phyloP scores from a whole-genome alignment of 1,284 basidiomycete genomes.

The Malassezia japonica region DNA sequence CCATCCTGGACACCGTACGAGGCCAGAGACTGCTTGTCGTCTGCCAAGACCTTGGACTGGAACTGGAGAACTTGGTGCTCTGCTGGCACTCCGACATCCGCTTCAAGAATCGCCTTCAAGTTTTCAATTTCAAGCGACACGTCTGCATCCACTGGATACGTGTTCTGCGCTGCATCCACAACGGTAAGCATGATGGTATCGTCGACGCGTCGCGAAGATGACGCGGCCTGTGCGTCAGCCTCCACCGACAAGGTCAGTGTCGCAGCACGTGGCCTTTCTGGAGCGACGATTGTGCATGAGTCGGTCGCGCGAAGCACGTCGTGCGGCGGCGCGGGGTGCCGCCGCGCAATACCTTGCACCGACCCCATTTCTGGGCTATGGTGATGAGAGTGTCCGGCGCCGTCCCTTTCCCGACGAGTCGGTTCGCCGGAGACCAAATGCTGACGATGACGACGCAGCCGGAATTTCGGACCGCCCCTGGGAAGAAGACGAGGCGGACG shows the following conservation, averaged over 20 bases:
- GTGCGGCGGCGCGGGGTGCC: not conserved
- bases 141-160: constrained; percentile 36
- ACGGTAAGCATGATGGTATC: constrained; percentile 35
- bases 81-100: constrained; percentile 27
- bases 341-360: constrained; percentile 4
- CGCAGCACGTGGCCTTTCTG: not conserved
- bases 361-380: constrained; percentile 11
- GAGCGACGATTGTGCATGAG: not conserved
- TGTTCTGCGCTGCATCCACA: constrained; percentile 31
- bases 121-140: constrained; percentile 38
- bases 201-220: not conserved
- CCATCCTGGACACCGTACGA: constrained; percentile 31
- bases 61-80: constrained; percentile 26
- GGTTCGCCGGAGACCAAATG: constrained; percentile 48
- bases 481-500: constrained; percentile 31
- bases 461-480: constrained; percentile 20
- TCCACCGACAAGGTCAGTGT: not conserved
- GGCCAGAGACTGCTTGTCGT: constrained; percentile 24
- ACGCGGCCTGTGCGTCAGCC: constrained; percentile 7
- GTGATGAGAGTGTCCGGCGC: constrained; percentile 7
- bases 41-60: constrained; percentile 20
- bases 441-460: constrained; percentile 56
- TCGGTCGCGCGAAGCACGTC: not conserved
- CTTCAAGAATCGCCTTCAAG: constrained; percentile 37
- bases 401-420: not conserved